A percentile compares a stretch with the other conserved stretches of the same genome.
phyloP scores from a whole-genome alignment of 768 basidiomycete genomes.

The Omphalotus guepiniiformis region DNA sequence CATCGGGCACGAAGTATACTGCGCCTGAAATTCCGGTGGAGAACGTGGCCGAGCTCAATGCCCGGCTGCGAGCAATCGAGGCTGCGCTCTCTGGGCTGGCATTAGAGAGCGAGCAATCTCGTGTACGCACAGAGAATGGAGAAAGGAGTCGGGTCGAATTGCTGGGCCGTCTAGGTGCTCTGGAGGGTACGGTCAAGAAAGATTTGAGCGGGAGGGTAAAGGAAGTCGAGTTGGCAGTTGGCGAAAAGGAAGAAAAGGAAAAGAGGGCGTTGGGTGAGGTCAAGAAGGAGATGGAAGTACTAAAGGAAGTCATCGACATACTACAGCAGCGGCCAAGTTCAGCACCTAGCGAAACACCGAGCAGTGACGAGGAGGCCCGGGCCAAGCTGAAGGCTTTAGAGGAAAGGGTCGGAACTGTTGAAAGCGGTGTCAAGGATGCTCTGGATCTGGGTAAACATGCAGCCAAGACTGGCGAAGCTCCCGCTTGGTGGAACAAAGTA shows the following conservation, averaged over 20 bases:
- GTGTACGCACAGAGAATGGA: slow-evolving; percentile 50
- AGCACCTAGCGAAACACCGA: not conserved
- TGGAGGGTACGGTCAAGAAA: slow-evolving; percentile 51
- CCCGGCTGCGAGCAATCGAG: slow-evolving; percentile 62
- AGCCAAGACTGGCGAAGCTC: slow-evolving; percentile 32
- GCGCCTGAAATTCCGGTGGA: slow-evolving; percentile 56
- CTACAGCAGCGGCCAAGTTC: slow-evolving; percentile 18
- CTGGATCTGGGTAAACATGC: slow-evolving; percentile 58
- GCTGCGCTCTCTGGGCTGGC: slow-evolving; percentile 57
- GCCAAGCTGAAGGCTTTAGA: slow-evolving; percentile 53
- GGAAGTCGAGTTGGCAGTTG: slow-evolving; percentile 49
- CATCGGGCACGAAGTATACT: slow-evolving; percentile 34
- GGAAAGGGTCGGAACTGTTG: slow-evolving; percentile 55
- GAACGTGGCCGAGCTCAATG: slow-evolving; percentile 63
- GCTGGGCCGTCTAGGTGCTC: slow-evolving; percentile 44
- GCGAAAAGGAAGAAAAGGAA: slow-evolving; percentile 16
- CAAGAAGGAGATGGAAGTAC: slow-evolving; percentile 50
- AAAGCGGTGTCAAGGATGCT: slow-evolving; percentile 66
- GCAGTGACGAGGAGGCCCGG: slow-evolving; percentile 54
- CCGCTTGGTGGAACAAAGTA: slow-evolving; percentile 74
- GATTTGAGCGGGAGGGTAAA: slow-evolving; percentile 36
- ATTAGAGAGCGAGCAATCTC: slow-evolving; percentile 46
- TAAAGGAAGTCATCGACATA: slow-evolving; percentile 39
- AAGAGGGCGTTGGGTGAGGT: slow-evolving; percentile 39
- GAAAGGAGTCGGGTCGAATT: slow-evolving; percentile 48